phyloP scores from a whole-genome alignment of 2,329 filamentous ascomycete genomes.

The Fusarium oxysporum region DNA sequence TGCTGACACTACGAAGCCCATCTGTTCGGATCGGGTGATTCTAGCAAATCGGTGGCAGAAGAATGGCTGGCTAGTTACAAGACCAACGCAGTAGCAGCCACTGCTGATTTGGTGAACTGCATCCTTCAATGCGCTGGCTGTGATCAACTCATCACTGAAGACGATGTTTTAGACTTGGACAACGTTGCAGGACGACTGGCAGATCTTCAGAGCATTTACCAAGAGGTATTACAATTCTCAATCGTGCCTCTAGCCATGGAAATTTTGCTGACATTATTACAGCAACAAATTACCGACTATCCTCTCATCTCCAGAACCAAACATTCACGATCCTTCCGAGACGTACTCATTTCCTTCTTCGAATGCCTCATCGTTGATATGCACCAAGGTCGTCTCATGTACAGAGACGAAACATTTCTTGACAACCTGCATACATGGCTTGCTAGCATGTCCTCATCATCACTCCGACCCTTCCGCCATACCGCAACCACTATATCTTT shows the following conservation, averaged over 20 bases:
- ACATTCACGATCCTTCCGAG: constrained; percentile 80
- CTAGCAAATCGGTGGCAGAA: constrained; percentile 67
- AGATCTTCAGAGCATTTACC: constrained; percentile 90
- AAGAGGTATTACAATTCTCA: constrained; percentile 67
- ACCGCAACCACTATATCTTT: constrained; percentile 89
- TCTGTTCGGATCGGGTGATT: constrained; percentile 70
- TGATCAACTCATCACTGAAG: constrained; percentile 78
- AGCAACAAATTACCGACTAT: constrained; percentile 88
- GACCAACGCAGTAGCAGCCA: constrained; percentile 63
- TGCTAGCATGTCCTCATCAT: constrained; percentile 88
- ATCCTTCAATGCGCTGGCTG: constrained; percentile 81
- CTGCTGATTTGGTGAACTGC: constrained; percentile 74
- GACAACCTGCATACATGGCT: constrained; percentile 94
- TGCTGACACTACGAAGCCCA: constrained; percentile 61
- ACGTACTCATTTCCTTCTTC: constrained; percentile 83
- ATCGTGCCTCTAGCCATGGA: not conserved
- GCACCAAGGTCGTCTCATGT: constrained; percentile 84
- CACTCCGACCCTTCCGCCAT: constrained; percentile 90
- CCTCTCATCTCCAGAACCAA: constrained; percentile 87
- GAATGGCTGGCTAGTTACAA: constrained; percentile 71
- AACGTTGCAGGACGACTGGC: constrained; percentile 81
- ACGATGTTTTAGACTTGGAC: constrained; percentile 91
- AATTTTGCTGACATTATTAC: constrained; percentile 43
- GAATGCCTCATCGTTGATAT: constrained; percentile 79
- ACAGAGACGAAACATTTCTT: constrained; percentile 79